A percentile compares a stretch with the other conserved stretches of the same genome.
Evolutionary conservation across 441 rosid species (phyloP).

Genomic region (Theobroma grandiflorum): DNA sequence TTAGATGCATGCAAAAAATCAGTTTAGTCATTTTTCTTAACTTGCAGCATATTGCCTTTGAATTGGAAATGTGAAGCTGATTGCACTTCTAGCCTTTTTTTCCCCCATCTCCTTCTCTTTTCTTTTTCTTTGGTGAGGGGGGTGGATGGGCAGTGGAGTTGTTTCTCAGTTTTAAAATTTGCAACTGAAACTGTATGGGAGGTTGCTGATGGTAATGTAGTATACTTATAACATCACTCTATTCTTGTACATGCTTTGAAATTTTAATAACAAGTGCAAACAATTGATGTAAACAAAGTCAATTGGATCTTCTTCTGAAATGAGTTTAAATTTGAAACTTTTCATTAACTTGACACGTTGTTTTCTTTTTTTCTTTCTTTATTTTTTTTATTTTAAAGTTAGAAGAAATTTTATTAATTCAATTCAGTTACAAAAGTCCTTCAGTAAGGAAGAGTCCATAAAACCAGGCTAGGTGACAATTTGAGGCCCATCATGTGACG

Average conservation of each 20-base stretch:
- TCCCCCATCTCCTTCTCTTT: background rate
- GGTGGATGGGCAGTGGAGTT: background rate
- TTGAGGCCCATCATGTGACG: background rate
- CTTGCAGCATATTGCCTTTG: conserved; percentile 9
- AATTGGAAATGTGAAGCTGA: background rate
- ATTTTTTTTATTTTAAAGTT: background rate
- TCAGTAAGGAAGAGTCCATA: background rate
- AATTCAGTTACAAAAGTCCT: background rate
- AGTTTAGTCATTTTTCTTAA: background rate
- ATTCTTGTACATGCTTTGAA: background rate
- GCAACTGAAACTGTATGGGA: background rate
- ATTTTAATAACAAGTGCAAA: background rate
- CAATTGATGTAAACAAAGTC: background rate
- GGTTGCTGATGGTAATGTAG: background rate
- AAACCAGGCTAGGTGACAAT: conserved; percentile 2
- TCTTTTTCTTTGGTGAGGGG: background rate
- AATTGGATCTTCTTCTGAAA: background rate
- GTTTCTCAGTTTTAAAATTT: background rate
- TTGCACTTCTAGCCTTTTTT: background rate
- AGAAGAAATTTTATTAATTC: background rate
- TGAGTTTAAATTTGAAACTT: background rate
- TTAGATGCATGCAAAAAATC: background rate
- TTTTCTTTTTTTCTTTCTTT: no score
- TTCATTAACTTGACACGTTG: background rate
- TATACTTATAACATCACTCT: background rate